Conservation (phyloP, 371 early-diverging fungal genomes). For the Haplosporangium sp. region DNA sequence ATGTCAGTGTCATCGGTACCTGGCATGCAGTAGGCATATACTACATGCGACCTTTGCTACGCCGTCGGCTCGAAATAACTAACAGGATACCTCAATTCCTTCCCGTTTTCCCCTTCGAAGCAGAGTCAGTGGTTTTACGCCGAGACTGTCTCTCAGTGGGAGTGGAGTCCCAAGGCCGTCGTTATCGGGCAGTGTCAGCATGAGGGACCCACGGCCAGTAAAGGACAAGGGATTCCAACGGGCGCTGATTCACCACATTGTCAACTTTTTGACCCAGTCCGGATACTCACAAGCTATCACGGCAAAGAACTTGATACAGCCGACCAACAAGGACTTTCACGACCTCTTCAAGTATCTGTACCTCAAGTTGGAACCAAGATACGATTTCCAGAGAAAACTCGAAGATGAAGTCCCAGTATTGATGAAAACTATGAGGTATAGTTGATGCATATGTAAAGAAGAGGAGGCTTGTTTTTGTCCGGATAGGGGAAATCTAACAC, state of each 20-base stretch:
- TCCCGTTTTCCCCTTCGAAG: conserved; percentile 4
- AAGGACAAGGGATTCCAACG: conserved; percentile 77
- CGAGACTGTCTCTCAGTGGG: conserved; percentile 32
- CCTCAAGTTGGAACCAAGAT: conserved; percentile 79
- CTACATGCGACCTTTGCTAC: background rate
- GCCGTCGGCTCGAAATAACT: background rate
- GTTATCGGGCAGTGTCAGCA: conserved; percentile 18
- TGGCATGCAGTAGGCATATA: too few species aligned
- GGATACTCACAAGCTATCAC: conserved; percentile 79
- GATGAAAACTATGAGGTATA: conserved; percentile 76
- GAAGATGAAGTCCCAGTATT: conserved; percentile 90
- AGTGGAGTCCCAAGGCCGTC: conserved; percentile 11
- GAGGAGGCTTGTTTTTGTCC: background rate
- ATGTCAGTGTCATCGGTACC: background rate
- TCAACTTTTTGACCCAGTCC: conserved; percentile 76
- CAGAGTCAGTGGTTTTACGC: conserved; percentile 29
- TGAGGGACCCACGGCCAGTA: conserved; percentile 71
- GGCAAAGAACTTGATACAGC: conserved; percentile 71
- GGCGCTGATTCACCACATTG: conserved; percentile 69
- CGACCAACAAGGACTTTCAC: conserved; percentile 90
- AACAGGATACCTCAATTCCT: background rate
- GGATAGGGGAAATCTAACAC: background rate
- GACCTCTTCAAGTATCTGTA: conserved; percentile 92
- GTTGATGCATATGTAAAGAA: background rate
- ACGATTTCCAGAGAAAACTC: conserved; percentile 74